Evolutionary conservation across 208 protist genomes (phyloP), one percentile per base, ranked within the genome.

Genomic region (Dictyostelium gargantuum): DNA sequence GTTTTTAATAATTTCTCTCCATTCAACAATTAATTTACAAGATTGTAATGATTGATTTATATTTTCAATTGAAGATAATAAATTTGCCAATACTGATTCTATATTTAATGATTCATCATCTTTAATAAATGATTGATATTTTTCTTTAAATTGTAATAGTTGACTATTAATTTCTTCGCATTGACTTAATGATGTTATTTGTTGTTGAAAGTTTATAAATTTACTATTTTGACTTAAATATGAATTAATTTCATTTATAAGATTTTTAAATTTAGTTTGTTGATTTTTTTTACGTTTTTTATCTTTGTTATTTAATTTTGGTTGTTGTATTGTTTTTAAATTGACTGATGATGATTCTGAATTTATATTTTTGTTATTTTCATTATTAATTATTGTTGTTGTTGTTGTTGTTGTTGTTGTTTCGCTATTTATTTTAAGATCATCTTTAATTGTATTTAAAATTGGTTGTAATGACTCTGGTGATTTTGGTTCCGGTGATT

Each of bases 161-260:
- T 56, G 42, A 40, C 1, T 40, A 13, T 35, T 2, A 40, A 56
- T 56, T 17, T 79, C 73, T 40, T 79, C 73, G 10, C 44, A 79
- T 56, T 79, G 40, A 15, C 0, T 40, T 2, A n/a, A 8, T 32
- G 40, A n/a, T 15, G 26, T 9, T 6, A 58, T 58, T 56, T 56
- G 42, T n/a, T n/a, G n/a, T n/a, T n/a, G n/a, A n/a, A n/a, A n/a
- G 6, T 21, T 56, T 56, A 10, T 32, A 17, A 79, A 40, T 40
- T 38, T 79, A n/a, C 40, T 29, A 79, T 15, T 52, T 38, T 89
- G 63, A 52, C 50, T 76, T 23, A 89, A 42, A 66, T 79, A 63
- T 1, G 15, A 52, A 29, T 15, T 40, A 3, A 58, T n/a, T 10
- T 89, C 82, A 13, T 21, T 6, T 21, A 61, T 54, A 6, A 89